phyloP scores from a whole-genome alignment of 140 eudicot species.

The Senecio squalidus region DNA sequence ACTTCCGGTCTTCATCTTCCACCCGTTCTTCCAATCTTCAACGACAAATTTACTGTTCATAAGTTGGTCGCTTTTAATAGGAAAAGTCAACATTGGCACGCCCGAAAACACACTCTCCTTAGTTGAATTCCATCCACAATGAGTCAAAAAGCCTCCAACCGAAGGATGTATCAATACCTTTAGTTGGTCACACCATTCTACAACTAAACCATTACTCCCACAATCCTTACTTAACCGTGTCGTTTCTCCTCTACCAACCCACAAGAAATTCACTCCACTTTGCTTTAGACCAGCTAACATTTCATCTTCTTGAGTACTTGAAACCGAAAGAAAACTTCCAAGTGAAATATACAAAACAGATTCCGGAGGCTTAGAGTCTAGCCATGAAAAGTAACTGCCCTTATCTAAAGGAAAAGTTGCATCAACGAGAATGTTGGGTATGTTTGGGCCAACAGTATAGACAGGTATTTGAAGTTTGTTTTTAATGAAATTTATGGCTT shows the following conservation, averaged over 20 bases:
- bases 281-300: conserved; percentile 26
- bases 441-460: conserved; percentile 43
- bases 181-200: conserved; percentile 56
- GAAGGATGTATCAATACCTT: conserved; percentile 36
- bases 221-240: neutral
- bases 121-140: conserved; percentile 49
- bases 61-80: conserved; percentile 33
- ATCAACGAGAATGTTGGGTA: conserved; percentile 15
- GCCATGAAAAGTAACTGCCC: conserved; percentile 18
- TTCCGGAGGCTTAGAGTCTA: conserved; percentile 27
- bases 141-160: conserved; percentile 43
- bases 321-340: conserved; percentile 25
- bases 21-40: conserved; percentile 29
- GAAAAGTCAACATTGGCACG: conserved; percentile 41
- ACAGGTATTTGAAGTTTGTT: conserved; percentile 24
- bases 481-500: conserved; percentile 32
- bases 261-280: conserved; percentile 46
- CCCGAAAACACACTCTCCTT: conserved; percentile 40
- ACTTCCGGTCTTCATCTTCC: conserved; percentile 5
- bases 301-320: conserved; percentile 27
- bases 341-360: conserved; percentile 34
- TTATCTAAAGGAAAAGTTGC: neutral
- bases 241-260: conserved; percentile 43
- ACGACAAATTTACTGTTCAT: conserved; percentile 31
- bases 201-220: conserved; percentile 25